Evolutionary conservation across 768 basidiomycete genomes (phyloP).

Genomic region (Lepiota brunneoincarnata): DNA sequence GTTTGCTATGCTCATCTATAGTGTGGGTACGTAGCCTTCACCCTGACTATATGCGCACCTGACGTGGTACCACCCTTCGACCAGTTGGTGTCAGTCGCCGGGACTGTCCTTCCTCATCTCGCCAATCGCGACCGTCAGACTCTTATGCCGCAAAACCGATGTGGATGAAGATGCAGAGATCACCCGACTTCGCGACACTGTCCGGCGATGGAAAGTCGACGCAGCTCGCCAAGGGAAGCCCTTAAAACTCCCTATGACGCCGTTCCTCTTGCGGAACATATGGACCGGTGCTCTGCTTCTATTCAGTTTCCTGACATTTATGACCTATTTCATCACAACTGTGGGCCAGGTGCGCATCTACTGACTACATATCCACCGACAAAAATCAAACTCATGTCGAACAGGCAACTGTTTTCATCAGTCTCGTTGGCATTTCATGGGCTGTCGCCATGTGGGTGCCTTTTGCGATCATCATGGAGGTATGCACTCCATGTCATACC

Average conservation of each 20-base stretch:
- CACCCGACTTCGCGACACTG: slow-evolving; percentile 63
- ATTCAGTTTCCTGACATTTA: slow-evolving; percentile 75
- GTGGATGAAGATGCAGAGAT: slow-evolving; percentile 77
- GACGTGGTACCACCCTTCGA: slow-evolving; percentile 14
- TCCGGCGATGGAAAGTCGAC: slow-evolving; percentile 82
- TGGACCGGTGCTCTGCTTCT: slow-evolving; percentile 87
- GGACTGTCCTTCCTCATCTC: slow-evolving; percentile 77
- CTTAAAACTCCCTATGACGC: slow-evolving; percentile 80
- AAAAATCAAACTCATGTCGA: not conserved
- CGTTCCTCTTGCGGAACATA: slow-evolving; percentile 88
- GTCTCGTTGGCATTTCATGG: slow-evolving; percentile 91
- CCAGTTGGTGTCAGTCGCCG: slow-evolving; percentile 84
- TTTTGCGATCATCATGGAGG: slow-evolving; percentile 98
- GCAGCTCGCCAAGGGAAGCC: slow-evolving; percentile 73
- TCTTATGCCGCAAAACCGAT: slow-evolving; percentile 70
- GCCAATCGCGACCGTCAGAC: slow-evolving; percentile 76
- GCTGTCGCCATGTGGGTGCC: slow-evolving; percentile 98
- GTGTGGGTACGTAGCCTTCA: slow-evolving; percentile 58
- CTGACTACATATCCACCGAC: not conserved
- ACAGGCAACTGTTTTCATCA: slow-evolving; percentile 79
- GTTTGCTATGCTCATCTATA: slow-evolving; percentile 87
- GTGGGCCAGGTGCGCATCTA: slow-evolving; percentile 56
- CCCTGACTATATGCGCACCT: not conserved
- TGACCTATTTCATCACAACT: slow-evolving; percentile 84
- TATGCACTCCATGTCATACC: slow-evolving; percentile 23